Evolutionary conservation across 805 yeast species (phyloP).

Genomic region (Candida chilensis): DNA sequence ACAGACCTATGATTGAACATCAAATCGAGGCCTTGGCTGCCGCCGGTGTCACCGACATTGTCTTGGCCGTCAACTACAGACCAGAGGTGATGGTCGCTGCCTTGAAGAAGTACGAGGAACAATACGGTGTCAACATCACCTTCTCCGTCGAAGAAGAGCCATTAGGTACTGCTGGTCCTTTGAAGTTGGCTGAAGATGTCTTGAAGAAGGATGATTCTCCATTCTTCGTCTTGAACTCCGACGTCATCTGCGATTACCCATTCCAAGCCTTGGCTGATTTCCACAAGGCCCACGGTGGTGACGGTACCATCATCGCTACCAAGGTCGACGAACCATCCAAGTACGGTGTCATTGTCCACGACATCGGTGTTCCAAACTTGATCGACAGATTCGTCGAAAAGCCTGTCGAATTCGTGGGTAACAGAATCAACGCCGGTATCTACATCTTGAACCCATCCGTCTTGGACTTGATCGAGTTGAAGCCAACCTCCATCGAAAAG

Average conservation of each 20-base stretch:
- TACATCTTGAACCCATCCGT: constrained; percentile 97
- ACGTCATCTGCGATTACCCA: constrained; percentile 98
- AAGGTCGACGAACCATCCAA: constrained; percentile 99
- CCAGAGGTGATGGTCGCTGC: constrained; percentile 99
- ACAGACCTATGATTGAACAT: constrained; percentile 98
- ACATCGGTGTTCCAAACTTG: constrained; percentile 88
- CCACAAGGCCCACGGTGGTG: constrained; percentile 95
- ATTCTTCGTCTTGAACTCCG: constrained; percentile 95
- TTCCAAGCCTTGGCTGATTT: constrained; percentile 84
- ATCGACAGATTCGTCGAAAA: constrained; percentile 98
- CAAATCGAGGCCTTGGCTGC: constrained; percentile 96
- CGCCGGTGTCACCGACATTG: constrained; percentile 98
- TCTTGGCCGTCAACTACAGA: constrained; percentile 96
- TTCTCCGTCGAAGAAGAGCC: constrained; percentile 99
- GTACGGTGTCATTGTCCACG: constrained; percentile 99
- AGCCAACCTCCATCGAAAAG: constrained; percentile 98
- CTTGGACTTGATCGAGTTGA: constrained; percentile 91
- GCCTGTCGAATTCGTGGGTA: constrained; percentile 99
- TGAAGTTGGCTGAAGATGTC: constrained; percentile 91
- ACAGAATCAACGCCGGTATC: constrained; percentile 99
- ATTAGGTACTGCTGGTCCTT: constrained; percentile 98
- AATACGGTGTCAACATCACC: constrained; percentile 90
- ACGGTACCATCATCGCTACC: constrained; percentile 98
- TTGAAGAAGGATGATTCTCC: constrained; percentile 93
- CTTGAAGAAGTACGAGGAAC: constrained; percentile 86